These are phyloP conservation scores for Penicillium sp. DNA, from an alignment of 2,329 filamentous ascomycete species.

Conservation along the genomic window DNA sequence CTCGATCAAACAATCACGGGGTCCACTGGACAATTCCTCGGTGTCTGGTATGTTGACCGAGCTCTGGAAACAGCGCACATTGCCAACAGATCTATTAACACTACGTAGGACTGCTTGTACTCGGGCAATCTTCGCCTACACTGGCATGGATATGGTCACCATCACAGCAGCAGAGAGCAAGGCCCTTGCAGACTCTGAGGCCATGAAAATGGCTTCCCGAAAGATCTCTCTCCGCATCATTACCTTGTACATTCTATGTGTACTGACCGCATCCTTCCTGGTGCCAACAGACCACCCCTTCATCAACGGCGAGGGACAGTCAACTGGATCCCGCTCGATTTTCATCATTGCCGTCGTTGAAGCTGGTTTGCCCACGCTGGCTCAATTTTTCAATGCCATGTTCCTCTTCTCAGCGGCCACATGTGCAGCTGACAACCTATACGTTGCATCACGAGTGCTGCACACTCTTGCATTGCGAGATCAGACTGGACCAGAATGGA, in stretches of 20 bases:
- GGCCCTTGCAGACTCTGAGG: background rate
- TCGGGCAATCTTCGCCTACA: background rate
- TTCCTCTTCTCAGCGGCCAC: background rate
- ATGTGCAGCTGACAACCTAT: background rate
- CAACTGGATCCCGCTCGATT: background rate
- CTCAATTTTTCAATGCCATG: background rate
- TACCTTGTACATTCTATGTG: background rate
- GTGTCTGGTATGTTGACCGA: background rate
- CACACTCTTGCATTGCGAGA: background rate
- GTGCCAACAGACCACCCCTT: background rate
- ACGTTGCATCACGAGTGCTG: background rate
- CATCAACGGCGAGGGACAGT: background rate
- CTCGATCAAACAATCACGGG: background rate
- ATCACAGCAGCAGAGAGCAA: background rate
- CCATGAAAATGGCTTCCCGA: background rate
- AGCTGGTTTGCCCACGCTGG: background rate
- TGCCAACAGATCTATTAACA: background rate
- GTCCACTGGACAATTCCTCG: background rate
- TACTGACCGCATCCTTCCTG: background rate
- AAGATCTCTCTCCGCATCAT: background rate
- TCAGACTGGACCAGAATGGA: background rate
- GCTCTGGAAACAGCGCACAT: background rate
- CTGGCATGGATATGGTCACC: background rate
- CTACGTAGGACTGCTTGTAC: background rate
- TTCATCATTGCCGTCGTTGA: background rate